Evolutionary conservation across 495 filamentous ascomycete genomes (phyloP).

Genomic region (Podospora didyma): DNA sequence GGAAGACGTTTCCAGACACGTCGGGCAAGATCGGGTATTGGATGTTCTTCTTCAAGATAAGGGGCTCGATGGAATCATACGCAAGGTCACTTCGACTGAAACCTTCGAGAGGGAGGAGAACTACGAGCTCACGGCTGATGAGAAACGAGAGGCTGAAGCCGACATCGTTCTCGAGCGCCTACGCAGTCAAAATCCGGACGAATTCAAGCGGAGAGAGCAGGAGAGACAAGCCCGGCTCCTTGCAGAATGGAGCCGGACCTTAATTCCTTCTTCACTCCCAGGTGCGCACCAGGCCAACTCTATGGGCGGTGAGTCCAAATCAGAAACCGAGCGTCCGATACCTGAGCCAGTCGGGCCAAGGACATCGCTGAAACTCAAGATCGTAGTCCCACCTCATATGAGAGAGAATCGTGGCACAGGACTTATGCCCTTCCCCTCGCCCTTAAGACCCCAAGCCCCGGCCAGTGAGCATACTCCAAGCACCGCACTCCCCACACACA

Average conservation of each 20-base stretch:
- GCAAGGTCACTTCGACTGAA: slow-evolving; percentile 36
- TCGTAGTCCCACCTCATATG: slow-evolving; percentile 9
- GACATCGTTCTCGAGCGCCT: slow-evolving; percentile 26
- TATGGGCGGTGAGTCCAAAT: slow-evolving; percentile 11
- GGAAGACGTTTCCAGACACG: slow-evolving; percentile 47
- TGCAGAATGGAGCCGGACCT: background rate
- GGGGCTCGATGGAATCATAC: slow-evolving; percentile 20
- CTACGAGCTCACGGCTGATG: slow-evolving; percentile 33
- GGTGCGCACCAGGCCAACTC: background rate
- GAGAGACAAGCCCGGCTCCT: background rate
- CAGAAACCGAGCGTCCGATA: background rate
- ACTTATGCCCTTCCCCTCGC: background rate
- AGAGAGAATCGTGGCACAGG: background rate
- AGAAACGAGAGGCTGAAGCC: slow-evolving; percentile 25
- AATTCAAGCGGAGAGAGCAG: slow-evolving; percentile 16
- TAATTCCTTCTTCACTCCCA: background rate
- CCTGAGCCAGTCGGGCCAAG: no score
- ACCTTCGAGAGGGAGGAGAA: slow-evolving; percentile 44
- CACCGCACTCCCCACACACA: background rate
- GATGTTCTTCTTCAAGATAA: slow-evolving; percentile 56
- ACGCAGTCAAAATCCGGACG: slow-evolving; percentile 22
- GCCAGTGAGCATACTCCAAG: background rate
- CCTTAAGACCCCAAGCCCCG: background rate
- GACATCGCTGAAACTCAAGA: slow-evolving; percentile 6
- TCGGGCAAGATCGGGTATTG: slow-evolving; percentile 65